Conservation (phyloP, 805 yeast genomes). For the Sugiyamaella boreocaroliniensis region DNA sequence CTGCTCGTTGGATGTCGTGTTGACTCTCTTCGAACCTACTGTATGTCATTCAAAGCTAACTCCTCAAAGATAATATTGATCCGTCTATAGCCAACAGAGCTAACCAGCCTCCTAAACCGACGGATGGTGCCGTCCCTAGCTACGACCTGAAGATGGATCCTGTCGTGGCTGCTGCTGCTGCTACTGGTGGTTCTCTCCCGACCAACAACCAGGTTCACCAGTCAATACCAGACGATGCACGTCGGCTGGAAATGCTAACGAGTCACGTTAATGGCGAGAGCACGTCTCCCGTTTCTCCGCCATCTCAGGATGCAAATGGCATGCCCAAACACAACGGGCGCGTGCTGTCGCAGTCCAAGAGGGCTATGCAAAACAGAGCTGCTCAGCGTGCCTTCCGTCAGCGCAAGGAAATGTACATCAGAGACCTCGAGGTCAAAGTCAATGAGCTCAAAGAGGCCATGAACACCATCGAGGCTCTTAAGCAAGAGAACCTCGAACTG, state of each 20-base stretch:
- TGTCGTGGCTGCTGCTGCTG: background rate
- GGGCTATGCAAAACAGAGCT: slow-evolving; percentile 87
- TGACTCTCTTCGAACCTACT: too few species aligned
- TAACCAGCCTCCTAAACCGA: background rate
- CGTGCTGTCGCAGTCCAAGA: slow-evolving; percentile 57
- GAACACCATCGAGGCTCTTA: slow-evolving; percentile 58
- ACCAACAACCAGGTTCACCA: background rate
- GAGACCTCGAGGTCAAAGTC: slow-evolving; percentile 69
- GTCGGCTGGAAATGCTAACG: background rate
- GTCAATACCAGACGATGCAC: background rate
- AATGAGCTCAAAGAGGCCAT: slow-evolving; percentile 55
- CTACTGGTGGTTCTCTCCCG: background rate
- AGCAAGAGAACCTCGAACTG: slow-evolving; percentile 62
- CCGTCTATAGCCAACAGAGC: background rate
- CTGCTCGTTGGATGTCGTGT: too few species aligned
- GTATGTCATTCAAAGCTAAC: too few species aligned
- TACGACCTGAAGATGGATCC: background rate
- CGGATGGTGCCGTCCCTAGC: background rate
- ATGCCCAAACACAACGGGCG: slow-evolving; percentile 18
- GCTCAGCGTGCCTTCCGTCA: slow-evolving; percentile 90
- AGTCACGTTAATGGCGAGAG: background rate
- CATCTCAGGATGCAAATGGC: background rate
- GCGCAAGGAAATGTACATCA: slow-evolving; percentile 73
- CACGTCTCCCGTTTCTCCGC: background rate
- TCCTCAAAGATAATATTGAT: background rate